Evolutionary conservation across 2,329 filamentous ascomycete genomes (phyloP).

Genomic region (Apiospora sp.): DNA sequence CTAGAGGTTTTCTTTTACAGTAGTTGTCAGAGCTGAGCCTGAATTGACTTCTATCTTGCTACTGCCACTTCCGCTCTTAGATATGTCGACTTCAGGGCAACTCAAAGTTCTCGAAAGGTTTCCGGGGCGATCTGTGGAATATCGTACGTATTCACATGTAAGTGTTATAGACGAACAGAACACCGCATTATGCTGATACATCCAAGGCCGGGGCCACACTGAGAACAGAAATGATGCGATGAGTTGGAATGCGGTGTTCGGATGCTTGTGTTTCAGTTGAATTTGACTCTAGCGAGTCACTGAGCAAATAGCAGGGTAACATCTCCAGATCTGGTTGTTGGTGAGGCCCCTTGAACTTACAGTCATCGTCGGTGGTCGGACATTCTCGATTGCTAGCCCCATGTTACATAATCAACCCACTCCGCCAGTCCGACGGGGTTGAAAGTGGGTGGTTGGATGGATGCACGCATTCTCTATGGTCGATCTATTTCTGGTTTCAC

Average conservation of each 20-base stretch:
- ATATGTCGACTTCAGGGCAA: neutral
- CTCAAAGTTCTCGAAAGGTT: neutral
- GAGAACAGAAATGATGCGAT: neutral
- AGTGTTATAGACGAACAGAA: neutral
- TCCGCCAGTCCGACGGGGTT: neutral
- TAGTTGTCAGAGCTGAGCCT: too few species aligned
- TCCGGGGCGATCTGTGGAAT: neutral
- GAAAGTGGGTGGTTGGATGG: neutral
- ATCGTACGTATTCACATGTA: neutral
- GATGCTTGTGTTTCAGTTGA: neutral
- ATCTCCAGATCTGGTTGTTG: neutral
- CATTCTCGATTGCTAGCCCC: slow-evolving; percentile 3
- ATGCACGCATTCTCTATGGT: neutral
- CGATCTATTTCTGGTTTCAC: neutral
- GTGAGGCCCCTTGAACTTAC: neutral
- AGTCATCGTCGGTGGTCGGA: slow-evolving; percentile 13
- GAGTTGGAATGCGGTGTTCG: neutral
- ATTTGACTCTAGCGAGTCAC: neutral
- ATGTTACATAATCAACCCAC: slow-evolving; percentile 3
- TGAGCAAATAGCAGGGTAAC: neutral
- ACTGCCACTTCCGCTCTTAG: neutral
- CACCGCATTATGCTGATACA: neutral
- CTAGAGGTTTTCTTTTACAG: neutral
- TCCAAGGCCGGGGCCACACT: neutral
- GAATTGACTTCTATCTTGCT: neutral